phyloP scores from a whole-genome alignment of 1,284 basidiomycete species.

The Papiliotrema terrestris region DNA sequence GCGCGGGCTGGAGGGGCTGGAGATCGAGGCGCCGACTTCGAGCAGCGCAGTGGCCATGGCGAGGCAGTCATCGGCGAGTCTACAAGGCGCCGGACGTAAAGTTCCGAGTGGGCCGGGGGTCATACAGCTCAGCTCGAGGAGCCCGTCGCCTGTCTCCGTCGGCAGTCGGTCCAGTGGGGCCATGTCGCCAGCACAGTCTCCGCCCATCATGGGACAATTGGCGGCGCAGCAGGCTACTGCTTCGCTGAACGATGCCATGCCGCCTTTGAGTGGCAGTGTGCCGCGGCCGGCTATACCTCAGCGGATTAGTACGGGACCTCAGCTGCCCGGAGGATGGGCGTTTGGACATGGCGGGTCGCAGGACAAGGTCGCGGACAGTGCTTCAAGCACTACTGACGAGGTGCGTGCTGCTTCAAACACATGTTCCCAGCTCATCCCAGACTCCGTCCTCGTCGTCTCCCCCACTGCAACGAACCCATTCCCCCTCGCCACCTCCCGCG shows the following conservation, averaged over 20 bases:
- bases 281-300: slow-evolving; percentile 28
- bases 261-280: not conserved
- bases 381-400: too few species aligned
- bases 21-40: slow-evolving; percentile 35
- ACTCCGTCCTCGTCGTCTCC: not conserved
- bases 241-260: not conserved
- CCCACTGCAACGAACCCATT: not conserved
- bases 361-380: not conserved
- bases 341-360: slow-evolving; percentile 11
- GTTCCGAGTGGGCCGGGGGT: slow-evolving; percentile 12
- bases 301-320: slow-evolving; percentile 35
- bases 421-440: slow-evolving; percentile 1
- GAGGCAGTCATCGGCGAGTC: slow-evolving; percentile 27
- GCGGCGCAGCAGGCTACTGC: slow-evolving; percentile 11
- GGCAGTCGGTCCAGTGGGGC: slow-evolving; percentile 19
- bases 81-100: slow-evolving; percentile 5
- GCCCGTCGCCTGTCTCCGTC: slow-evolving; percentile 27
- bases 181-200: slow-evolving; percentile 23
- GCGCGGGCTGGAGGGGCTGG: slow-evolving; percentile 28
- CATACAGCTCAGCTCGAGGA: slow-evolving; percentile 14
- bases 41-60: slow-evolving; percentile 23
- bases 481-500: slow-evolving; percentile 24
- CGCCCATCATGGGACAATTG: slow-evolving; percentile 31
- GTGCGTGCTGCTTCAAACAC: not conserved
- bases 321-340: slow-evolving; percentile 43